Conservation (phyloP, 306 rosid genomes). For the Sicyos baderoa region DNA sequence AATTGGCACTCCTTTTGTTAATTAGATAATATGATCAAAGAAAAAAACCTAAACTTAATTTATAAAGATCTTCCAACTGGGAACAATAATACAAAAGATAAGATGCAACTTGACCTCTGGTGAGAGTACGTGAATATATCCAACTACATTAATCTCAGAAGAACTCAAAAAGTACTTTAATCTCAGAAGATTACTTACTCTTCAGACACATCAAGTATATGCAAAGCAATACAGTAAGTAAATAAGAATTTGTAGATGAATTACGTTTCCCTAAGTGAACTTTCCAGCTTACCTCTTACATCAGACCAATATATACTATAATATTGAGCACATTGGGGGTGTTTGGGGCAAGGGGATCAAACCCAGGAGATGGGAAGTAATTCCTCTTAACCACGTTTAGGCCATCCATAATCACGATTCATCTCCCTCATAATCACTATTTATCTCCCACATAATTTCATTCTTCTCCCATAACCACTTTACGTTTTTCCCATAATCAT, state of each 20-base stretch:
- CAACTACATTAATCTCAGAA: no score
- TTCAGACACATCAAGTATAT: neutral
- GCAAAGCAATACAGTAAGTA: neutral
- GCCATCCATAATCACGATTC: no score
- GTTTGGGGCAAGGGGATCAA: no score
- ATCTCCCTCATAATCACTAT: no score
- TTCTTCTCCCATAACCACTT: no score
- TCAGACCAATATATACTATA: neutral
- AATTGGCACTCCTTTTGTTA: neutral
- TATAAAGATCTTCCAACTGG: neutral
- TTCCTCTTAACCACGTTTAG: no score
- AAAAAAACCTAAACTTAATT: constrained; percentile 5
- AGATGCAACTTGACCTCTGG: neutral
- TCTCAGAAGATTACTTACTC: constrained; percentile 1
- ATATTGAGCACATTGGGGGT: neutral
- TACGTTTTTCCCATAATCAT: no score
- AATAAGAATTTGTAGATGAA: neutral
- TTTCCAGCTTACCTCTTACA: neutral
- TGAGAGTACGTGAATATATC: neutral
- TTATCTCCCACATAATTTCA: no score
- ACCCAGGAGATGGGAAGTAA: no score
- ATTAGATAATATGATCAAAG: neutral
- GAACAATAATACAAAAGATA: constrained; percentile 1
- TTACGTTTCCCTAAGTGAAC: neutral
- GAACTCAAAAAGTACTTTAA: neutral